Percentiles rank a stretch among this genome's conserved stretches.
Conservation (phyloP, 1,139 yeast species). For the Komagataea norvegica region DNA sequence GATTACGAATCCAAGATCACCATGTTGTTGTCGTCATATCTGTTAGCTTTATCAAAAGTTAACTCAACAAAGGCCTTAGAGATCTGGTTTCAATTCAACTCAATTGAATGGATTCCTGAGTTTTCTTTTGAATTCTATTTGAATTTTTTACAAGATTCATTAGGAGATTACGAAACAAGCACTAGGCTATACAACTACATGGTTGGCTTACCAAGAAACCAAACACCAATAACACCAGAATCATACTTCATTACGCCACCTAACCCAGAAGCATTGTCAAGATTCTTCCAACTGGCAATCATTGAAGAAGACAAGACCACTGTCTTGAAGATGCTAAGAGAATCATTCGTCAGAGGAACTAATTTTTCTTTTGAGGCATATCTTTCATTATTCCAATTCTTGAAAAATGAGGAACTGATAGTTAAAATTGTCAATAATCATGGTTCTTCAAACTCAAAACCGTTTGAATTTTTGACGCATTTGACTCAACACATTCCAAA, state of each 20-base stretch:
- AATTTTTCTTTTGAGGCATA: conserved; percentile 30
- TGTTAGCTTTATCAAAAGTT: conserved; percentile 30
- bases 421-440: conserved; percentile 32
- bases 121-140: conserved; percentile 35
- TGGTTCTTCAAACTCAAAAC: conserved; percentile 22
- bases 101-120: conserved; percentile 36
- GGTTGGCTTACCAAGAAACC: conserved; percentile 27
- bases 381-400: conserved; percentile 29
- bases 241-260: conserved; percentile 19
- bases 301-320: conserved; percentile 30
- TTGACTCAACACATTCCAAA: conserved; percentile 15
- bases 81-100: conserved; percentile 32
- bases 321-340: conserved; percentile 33
- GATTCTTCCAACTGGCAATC: conserved; percentile 29
- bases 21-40: conserved; percentile 30
- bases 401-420: conserved; percentile 29
- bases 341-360: conserved; percentile 32
- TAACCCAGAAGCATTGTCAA: conserved; percentile 15
- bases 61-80: conserved; percentile 31
- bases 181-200: conserved; percentile 31
- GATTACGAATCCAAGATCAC: conserved; percentile 29
- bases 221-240: conserved; percentile 3
- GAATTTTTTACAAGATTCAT: conserved; percentile 29
- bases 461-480: conserved; percentile 28
- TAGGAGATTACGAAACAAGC: conserved; percentile 28